Base-by-base conservation (phyloP, 306 rosid genomes). In the Lathyrus tuberosus region DNA sequence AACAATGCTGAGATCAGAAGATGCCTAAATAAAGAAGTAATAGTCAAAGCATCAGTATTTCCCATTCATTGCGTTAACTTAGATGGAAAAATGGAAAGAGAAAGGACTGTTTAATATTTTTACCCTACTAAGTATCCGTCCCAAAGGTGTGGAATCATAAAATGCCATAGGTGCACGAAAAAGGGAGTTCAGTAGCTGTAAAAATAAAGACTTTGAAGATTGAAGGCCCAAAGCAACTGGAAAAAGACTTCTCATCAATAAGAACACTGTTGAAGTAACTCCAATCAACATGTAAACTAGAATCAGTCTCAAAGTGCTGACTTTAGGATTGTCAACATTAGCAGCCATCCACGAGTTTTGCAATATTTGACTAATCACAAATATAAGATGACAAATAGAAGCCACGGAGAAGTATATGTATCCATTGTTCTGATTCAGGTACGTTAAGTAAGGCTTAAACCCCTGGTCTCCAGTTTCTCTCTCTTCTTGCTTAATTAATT, bases 311-410 rank as follows among this genome's bases (percentile, higher is more conserved):
- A 83, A 74, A 24, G 85, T 84, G 88, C 83, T 78, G 65, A 86
- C 82, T 13, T 47, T 5, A 13, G 97, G 90, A 81, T 86, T 71
- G 30, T 93, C 98, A 48, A 93, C 94, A 10, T 63, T 84, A 30
- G 83, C 86, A 40, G 98, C 98, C 96, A 93, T 86, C 98, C 98
- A 90, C 43, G 93, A 71, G 80, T 90, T 93, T 70, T 93, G 97
- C 22, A 52, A 52, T 53, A 88, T 72, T 67, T 80, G 89, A 76
- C 91, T 62, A 72, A 62, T 63, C 71, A 85, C 85, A 42, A 90
- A 93, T 61, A 49, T 62, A 42, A 90, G 3, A 46, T 90, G 97
- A 65, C 64, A 31, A 38, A 88, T 20, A 42, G 14, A 4, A 14
- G 86, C 83, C 2, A 76, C 5, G 22, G 84, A 76, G 74, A 81